Conservation (phyloP, 192 early-diverging fungal species). For the Diversispora epigaea region DNA sequence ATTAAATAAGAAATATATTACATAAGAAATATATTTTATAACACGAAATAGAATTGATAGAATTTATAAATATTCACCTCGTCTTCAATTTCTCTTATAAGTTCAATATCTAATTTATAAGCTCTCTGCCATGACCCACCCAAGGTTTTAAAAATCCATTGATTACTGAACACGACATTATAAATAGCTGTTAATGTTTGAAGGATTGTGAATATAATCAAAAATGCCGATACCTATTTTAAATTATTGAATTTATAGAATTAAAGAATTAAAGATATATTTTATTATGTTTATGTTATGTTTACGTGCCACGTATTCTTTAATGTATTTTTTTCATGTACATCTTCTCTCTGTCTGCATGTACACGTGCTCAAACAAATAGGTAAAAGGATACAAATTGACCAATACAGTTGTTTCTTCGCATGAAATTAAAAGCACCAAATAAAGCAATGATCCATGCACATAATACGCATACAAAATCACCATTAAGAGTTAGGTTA, state of each 20-base stretch:
- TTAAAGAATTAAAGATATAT: not conserved
- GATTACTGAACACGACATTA: not conserved
- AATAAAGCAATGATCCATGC: conserved; percentile 12
- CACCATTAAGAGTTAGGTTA: not conserved
- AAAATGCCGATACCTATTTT: not conserved
- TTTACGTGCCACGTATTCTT: too few relatives aligned
- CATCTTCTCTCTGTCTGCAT: too few relatives aligned
- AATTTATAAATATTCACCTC: conserved; percentile 4
- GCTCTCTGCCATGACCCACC: conserved; percentile 10
- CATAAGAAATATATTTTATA: not conserved
- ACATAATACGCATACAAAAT: conserved; percentile 7
- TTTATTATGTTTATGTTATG: too few relatives aligned
- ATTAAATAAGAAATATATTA: not conserved
- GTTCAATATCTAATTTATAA: not conserved
- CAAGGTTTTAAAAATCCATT: conserved; percentile 9
- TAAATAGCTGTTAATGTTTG: not conserved
- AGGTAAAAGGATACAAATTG: conserved; percentile 21
- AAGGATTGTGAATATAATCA: not conserved
- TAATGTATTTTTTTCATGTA: too few relatives aligned
- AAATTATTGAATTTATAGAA: not conserved
- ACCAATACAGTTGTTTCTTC: conserved; percentile 10
- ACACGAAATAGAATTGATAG: not conserved
- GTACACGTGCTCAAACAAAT: too few relatives aligned
- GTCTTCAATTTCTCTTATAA: conserved; percentile 3
- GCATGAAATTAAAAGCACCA: conserved; percentile 12